Evolutionary conservation across 2,329 filamentous ascomycete species (phyloP).

Genomic region (Neophaeococcomyces aloes): DNA sequence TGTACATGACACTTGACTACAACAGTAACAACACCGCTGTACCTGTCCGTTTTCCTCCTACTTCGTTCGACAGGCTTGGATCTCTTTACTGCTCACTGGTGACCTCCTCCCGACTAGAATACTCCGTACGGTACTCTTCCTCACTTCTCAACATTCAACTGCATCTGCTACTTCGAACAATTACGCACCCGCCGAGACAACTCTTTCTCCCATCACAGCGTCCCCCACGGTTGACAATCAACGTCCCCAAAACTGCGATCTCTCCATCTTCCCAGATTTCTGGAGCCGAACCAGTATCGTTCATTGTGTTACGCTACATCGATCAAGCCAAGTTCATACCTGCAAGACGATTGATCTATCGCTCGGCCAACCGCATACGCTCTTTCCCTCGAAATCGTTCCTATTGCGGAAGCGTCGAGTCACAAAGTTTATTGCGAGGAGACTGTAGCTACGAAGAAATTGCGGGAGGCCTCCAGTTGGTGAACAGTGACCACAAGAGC

Average conservation of each 20-base stretch:
- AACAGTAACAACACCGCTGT: not conserved
- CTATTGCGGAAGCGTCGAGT: not conserved
- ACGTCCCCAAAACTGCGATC: not conserved
- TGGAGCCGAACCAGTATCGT: slow-evolving; percentile 3
- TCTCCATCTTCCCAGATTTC: not conserved
- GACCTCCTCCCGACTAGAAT: not conserved
- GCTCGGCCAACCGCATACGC: slow-evolving; percentile 7
- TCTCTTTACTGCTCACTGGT: not conserved
- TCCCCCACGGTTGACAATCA: not conserved
- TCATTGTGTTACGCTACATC: slow-evolving; percentile 2
- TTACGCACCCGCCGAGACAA: too few relatives aligned
- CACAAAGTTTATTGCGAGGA: not conserved
- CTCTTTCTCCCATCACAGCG: too few relatives aligned
- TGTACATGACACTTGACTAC: not conserved
- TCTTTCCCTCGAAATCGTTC: too few relatives aligned
- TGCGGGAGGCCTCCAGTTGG: too few relatives aligned
- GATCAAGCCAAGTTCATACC: not conserved
- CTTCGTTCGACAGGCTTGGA: not conserved
- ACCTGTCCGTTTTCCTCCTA: not conserved
- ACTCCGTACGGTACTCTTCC: too few relatives aligned
- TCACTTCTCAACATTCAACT: too few relatives aligned
- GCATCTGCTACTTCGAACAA: too few relatives aligned
- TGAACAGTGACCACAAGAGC: too few relatives aligned
- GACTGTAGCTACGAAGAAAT: too few relatives aligned
- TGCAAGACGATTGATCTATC: not conserved